These are phyloP conservation scores for Diaporthe sp. DNA, from an alignment of 2,329 filamentous ascomycete species.

Conservation along the genomic window DNA sequence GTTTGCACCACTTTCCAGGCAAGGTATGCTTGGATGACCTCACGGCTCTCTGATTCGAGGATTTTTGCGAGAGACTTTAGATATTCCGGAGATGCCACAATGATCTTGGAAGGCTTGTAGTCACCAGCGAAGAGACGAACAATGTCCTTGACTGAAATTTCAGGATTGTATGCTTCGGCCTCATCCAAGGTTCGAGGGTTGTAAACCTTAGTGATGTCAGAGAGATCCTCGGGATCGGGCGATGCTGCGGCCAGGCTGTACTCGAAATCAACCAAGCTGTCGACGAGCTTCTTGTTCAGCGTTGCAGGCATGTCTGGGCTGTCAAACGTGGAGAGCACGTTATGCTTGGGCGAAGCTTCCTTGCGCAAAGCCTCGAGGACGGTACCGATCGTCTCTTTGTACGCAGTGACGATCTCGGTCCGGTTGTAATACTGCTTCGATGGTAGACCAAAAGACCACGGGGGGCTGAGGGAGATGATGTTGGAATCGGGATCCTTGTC, in stretches of 20 bases:
- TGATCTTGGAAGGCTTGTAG: conserved; percentile 39
- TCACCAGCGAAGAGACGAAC: conserved; percentile 34
- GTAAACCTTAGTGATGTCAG: conserved; percentile 41
- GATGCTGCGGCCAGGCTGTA: conserved; percentile 40
- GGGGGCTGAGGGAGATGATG: conserved; percentile 57
- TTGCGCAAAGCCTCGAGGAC: conserved; percentile 49
- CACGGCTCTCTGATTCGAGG: conserved; percentile 62
- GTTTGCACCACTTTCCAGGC: conserved; percentile 75
- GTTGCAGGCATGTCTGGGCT: conserved; percentile 44
- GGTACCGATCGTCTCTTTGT: conserved; percentile 59
- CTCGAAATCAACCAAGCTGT: conserved; percentile 45
- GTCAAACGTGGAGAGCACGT: conserved; percentile 44
- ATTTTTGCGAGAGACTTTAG: conserved; percentile 70
- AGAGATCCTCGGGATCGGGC: conserved; percentile 42
- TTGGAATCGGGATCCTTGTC: conserved; percentile 56
- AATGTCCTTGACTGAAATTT: conserved; percentile 41
- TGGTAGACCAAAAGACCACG: conserved; percentile 69
- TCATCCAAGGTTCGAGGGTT: conserved; percentile 39
- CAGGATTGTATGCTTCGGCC: conserved; percentile 39
- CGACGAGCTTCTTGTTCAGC: conserved; percentile 47
- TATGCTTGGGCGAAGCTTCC: conserved; percentile 10
- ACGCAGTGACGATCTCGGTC: conserved; percentile 64
- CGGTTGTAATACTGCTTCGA: conserved; percentile 73
- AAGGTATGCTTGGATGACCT: conserved; percentile 72
- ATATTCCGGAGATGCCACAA: conserved; percentile 61